Evolutionary conservation across 2,329 filamentous ascomycete genomes (phyloP).

Genomic region (Lasiodiplodia citricola): DNA sequence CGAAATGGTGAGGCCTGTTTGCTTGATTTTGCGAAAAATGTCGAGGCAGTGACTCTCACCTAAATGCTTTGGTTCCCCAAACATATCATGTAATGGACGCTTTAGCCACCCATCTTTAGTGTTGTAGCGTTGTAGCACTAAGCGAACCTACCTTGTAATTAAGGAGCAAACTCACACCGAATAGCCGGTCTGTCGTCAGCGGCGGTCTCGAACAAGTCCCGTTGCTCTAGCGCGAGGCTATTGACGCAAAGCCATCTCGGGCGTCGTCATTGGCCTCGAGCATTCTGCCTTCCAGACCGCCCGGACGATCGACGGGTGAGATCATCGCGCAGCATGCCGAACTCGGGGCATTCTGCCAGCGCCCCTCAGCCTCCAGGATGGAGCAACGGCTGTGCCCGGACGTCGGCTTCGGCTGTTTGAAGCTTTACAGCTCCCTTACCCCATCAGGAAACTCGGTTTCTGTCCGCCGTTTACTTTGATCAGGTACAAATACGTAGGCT

Average conservation of each 20-base stretch:
- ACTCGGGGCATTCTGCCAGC: not conserved
- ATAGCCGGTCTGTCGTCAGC: not conserved
- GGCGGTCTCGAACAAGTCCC: not conserved
- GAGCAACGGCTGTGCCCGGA: constrained; percentile 1
- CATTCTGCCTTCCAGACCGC: not conserved
- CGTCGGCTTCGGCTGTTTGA: not conserved
- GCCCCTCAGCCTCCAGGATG: constrained; percentile 8
- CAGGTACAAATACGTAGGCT: not conserved
- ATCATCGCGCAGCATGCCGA: constrained; percentile 10
- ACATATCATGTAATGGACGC: too few species aligned
- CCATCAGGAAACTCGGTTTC: constrained; percentile 4
- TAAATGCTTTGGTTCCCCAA: too few species aligned
- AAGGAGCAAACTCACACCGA: not conserved
- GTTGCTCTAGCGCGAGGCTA: not conserved
- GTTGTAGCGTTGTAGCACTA: too few species aligned
- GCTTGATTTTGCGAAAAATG: too few species aligned
- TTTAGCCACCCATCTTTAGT: too few species aligned
- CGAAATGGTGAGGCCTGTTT: too few species aligned
- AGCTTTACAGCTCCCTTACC: constrained; percentile 1
- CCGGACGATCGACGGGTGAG: constrained; percentile 3
- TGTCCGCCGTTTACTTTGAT: not conserved
- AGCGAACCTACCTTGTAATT: too few species aligned
- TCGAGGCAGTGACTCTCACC: too few species aligned
- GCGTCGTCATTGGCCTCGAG: not conserved
- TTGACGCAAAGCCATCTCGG: not conserved